Conservation (phyloP, 805 yeast genomes). For the Pichia occidentalis region DNA sequence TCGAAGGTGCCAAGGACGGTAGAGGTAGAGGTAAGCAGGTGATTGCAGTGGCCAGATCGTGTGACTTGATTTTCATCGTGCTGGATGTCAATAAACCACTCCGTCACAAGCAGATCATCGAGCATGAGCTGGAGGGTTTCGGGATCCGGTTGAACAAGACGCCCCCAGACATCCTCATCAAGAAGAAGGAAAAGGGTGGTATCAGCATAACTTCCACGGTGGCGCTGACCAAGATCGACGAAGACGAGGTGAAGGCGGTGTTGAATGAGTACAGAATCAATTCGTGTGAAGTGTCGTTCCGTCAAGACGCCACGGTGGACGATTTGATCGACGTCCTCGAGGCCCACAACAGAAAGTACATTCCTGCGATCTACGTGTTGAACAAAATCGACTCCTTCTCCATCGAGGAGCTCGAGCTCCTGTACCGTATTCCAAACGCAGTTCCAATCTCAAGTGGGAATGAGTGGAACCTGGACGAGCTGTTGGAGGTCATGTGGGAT, state of each 20-base stretch:
- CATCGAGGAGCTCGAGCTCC: conserved; percentile 82
- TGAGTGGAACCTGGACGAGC: conserved; percentile 96
- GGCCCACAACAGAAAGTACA: conserved; percentile 82
- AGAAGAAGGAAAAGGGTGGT: conserved; percentile 95
- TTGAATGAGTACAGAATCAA: conserved; percentile 92
- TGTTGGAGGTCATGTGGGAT: conserved; percentile 94
- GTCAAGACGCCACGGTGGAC: conserved; percentile 97
- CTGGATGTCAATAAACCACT: conserved; percentile 95
- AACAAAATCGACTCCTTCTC: conserved; percentile 96
- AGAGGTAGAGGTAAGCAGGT: conserved; percentile 94
- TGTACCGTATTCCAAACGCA: conserved; percentile 92
- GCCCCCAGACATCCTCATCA: conserved; percentile 88
- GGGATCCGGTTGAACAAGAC: conserved; percentile 89
- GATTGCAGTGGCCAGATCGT: conserved; percentile 98
- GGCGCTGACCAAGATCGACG: conserved; percentile 83
- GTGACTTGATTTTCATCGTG: conserved; percentile 87
- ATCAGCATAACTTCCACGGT: conserved; percentile 89
- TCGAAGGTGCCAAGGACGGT: conserved; percentile 89
- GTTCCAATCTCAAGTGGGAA: conserved; percentile 94
- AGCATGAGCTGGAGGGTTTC: conserved; percentile 92
- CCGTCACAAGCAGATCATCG: conserved; percentile 89
- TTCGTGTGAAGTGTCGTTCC: conserved; percentile 91
- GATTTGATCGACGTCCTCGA: conserved; percentile 93
- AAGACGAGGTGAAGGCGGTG: conserved; percentile 92
- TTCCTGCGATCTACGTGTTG: conserved; percentile 91